Conservation (phyloP, 2,329 filamentous ascomycete species). For the Talaromyces islandicus region DNA sequence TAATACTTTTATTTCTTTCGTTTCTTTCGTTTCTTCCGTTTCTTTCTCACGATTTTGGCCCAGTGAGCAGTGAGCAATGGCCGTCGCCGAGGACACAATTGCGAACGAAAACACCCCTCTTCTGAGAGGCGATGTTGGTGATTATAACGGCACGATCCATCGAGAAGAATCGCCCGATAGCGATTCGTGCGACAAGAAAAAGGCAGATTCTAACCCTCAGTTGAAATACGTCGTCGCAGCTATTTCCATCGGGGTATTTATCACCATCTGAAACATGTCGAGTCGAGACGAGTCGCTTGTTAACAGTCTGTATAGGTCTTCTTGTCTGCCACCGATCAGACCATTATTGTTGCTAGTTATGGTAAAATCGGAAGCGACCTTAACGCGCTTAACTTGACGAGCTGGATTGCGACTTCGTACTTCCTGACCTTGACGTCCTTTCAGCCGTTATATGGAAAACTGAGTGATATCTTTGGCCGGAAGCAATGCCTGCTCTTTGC, state of each 20-base stretch:
- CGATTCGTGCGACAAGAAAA: neutral
- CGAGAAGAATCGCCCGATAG: slow-evolving; percentile 24
- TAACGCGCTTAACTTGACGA: slow-evolving; percentile 70
- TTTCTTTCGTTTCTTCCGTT: no score
- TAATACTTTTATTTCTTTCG: neutral
- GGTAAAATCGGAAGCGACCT: slow-evolving; percentile 80
- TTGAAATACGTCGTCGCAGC: slow-evolving; percentile 57
- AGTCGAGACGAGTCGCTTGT: slow-evolving; percentile 5
- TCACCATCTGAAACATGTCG: neutral
- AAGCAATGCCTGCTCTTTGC: slow-evolving; percentile 60
- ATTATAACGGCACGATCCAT: slow-evolving; percentile 20
- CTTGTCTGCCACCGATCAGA: slow-evolving; percentile 68
- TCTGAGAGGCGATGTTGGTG: slow-evolving; percentile 10
- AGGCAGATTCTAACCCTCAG: neutral
- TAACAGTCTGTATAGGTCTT: slow-evolving; percentile 47
- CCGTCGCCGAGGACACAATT: neutral
- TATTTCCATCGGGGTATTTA: slow-evolving; percentile 52
- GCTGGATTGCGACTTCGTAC: slow-evolving; percentile 70
- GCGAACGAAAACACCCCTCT: slow-evolving; percentile 8
- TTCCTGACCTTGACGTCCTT: slow-evolving; percentile 69
- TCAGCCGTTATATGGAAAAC: slow-evolving; percentile 64
- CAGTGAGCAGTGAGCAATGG: neutral
- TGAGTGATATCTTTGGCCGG: slow-evolving; percentile 40
- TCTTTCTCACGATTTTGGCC: neutral
- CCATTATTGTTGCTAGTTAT: slow-evolving; percentile 72